Base-by-base conservation (phyloP, 371 early-diverging fungal genomes). In the Saksenaea oblongispora region DNA sequence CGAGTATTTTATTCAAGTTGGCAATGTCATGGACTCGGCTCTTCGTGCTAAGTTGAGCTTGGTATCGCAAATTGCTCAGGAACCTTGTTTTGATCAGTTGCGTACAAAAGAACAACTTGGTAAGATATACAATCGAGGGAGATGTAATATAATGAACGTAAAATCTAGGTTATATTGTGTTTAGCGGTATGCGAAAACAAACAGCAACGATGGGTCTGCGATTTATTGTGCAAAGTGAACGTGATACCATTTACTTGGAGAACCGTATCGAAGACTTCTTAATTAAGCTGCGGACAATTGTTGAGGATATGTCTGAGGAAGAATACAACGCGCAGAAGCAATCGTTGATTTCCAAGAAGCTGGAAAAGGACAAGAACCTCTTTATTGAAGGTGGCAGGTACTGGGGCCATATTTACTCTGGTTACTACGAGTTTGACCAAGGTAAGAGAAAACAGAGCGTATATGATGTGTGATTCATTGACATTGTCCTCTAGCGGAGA, bases 51-150 rank as follows among this genome's bases (percentile, higher is more conserved):
- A 82, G n/a, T 65, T 90, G 27, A 84, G 84, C 27, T 74, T 98
- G 28, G 62, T 94, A 65, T 83, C 87, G 0, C 92, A 94, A 64
- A 89, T 97, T 22, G 75, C 88, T 3, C 80, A 87, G 59, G 96
- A 97, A 71, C 95, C 97, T 13, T 93, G 89, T 67, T 98, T 96
- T 76, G 91, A 96, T 74, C 91, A 91, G 69, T 79, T 98, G 42
- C 87, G 97, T 27, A 97, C 98, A 5, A 94, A 95, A 64, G 95
- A 94, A 64, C 92, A 93, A 69, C 79, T 94, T 24, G 93, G 88
- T 63, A 53, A 67, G 27, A n/a, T 44, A 35, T 4, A 41, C n/a
- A 11, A 17, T 17, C 3, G 26, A 57, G 73, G 63, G 72, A 80
- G 67, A 65, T 78, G 39, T 26, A 31, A 31, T 41, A 39, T 3